A percentile compares a stretch with the other conserved stretches of the same genome.
Evolutionary conservation across 192 early-diverging fungal genomes (phyloP).

Genomic region (Entomortierella lignicola): DNA sequence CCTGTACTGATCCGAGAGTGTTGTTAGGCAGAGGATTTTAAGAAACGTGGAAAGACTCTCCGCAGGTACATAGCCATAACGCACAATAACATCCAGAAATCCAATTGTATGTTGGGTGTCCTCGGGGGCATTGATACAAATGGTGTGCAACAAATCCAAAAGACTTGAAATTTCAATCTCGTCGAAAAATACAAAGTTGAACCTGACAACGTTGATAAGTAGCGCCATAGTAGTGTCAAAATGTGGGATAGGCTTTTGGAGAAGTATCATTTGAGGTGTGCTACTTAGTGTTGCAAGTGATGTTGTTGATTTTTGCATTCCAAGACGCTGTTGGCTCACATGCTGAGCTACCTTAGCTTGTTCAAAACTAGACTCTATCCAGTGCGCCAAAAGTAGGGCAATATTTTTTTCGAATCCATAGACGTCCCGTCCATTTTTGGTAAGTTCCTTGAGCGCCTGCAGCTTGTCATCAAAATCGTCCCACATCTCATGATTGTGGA

Average conservation of each 20-base stretch:
- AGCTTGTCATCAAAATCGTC: slow-evolving; percentile 67
- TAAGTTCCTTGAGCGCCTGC: slow-evolving; percentile 59
- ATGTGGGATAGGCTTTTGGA: slow-evolving; percentile 53
- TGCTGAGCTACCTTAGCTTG: slow-evolving; percentile 52
- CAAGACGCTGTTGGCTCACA: slow-evolving; percentile 43
- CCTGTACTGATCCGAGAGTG: slow-evolving; percentile 40
- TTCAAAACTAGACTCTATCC: slow-evolving; percentile 59
- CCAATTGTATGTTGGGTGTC: slow-evolving; percentile 58
- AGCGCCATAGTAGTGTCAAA: slow-evolving; percentile 63
- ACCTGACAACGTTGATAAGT: slow-evolving; percentile 61
- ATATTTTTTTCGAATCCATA: slow-evolving; percentile 71
- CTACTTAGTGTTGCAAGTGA: slow-evolving; percentile 45
- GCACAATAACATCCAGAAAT: slow-evolving; percentile 67
- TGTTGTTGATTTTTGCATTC: slow-evolving; percentile 53
- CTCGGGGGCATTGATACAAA: slow-evolving; percentile 56
- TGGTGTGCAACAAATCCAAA: slow-evolving; percentile 58
- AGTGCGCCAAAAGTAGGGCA: slow-evolving; percentile 57
- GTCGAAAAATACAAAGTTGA: slow-evolving; percentile 69
- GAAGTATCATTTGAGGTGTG: slow-evolving; percentile 44
- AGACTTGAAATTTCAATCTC: slow-evolving; percentile 62
- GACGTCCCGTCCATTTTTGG: slow-evolving; percentile 67
- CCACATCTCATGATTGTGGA: slow-evolving; percentile 59
- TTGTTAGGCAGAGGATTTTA: slow-evolving; percentile 62
- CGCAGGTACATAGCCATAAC: slow-evolving; percentile 64
- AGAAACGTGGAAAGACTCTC: slow-evolving; percentile 59